Base-by-base conservation (phyloP, 805 yeast species). In the Hyphopichia homilentoma region DNA sequence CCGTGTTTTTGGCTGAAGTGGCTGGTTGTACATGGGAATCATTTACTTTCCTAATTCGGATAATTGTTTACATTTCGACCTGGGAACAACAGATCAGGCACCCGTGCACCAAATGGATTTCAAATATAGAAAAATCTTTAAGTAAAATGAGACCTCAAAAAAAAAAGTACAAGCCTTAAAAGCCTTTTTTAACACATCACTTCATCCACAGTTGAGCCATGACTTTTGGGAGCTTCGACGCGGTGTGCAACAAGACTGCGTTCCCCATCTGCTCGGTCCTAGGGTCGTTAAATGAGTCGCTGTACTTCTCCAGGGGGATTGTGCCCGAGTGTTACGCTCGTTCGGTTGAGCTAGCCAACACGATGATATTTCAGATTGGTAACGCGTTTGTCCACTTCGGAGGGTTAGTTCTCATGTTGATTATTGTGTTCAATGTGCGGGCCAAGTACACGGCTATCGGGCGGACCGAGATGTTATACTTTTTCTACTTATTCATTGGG, bases 401-500 rank as follows among this genome's bases (percentile, higher is more conserved):
- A 1, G 77, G 86, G 0, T 59, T 93, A 21, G 59, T 73, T 5
- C 72, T 86, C 25, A 41, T 83, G 22, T 65, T 81, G 30, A 72
- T 87, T 45, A 84, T 89, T 34, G 67, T 88, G 8, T 84, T 80
- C 65, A 81, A 83, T 45, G 78, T 89, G 27, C 70, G 89, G 52
- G 68, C 81, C 38, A 87, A 90, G 65, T 89, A 85, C 54, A 93
- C 98, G 0, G 97, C 97, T 8, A 89, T 93, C 37, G 97, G 97
- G 4, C 71, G 97, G 39, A 69, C 78, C 8, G 98, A 93, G 52
- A 83, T 88, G 79, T 59, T 86, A 33, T 76, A 74, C 44, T 81
- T 84, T 50, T 81, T 79, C 57, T 78, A 81, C 57, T 48, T 76
- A 25, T 69, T 72, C 40, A 63, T 81, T 20, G 65, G 75, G 1